phyloP scores from a whole-genome alignment of 805 yeast species.

The Huiozyma naganishii region DNA sequence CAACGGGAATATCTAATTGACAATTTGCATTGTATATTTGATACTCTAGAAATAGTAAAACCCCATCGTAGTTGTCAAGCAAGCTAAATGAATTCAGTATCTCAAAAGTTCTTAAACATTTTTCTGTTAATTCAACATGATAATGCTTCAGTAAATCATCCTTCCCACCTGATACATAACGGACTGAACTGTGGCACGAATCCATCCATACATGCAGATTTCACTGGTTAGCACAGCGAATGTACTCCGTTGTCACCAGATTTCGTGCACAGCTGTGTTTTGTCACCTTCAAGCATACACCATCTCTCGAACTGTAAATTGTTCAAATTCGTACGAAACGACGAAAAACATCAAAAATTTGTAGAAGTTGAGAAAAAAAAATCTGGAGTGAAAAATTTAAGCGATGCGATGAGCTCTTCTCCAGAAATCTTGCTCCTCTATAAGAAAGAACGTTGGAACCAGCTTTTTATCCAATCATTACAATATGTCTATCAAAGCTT shows the following conservation, averaged over 20 bases:
- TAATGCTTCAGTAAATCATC: conserved; percentile 11
- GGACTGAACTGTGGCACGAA: neutral
- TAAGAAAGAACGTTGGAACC: too few species aligned
- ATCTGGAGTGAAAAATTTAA: too few species aligned
- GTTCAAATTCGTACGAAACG: too few species aligned
- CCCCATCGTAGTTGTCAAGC: conserved; percentile 28
- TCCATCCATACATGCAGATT: neutral
- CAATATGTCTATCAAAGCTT: conserved; percentile 20
- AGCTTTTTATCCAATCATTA: neutral
- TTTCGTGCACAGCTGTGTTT: too few species aligned
- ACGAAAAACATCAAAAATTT: too few species aligned
- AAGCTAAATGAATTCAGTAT: conserved; percentile 20
- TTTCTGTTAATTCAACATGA: conserved; percentile 18
- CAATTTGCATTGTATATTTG: conserved; percentile 4
- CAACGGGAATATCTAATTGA: conserved; percentile 13
- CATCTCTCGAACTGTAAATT: too few species aligned
- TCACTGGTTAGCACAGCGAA: neutral
- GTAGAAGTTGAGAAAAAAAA: too few species aligned
- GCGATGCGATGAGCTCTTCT: too few species aligned
- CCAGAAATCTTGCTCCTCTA: too few species aligned
- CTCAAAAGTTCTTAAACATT: conserved; percentile 16
- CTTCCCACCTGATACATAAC: conserved; percentile 1
- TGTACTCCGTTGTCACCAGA: too few species aligned
- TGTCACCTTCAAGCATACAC: too few species aligned
- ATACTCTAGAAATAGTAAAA: conserved; percentile 29